These are phyloP conservation scores for Alternaria gaisen DNA, from an alignment of 2,329 filamentous ascomycete species.

Conservation along the genomic window DNA sequence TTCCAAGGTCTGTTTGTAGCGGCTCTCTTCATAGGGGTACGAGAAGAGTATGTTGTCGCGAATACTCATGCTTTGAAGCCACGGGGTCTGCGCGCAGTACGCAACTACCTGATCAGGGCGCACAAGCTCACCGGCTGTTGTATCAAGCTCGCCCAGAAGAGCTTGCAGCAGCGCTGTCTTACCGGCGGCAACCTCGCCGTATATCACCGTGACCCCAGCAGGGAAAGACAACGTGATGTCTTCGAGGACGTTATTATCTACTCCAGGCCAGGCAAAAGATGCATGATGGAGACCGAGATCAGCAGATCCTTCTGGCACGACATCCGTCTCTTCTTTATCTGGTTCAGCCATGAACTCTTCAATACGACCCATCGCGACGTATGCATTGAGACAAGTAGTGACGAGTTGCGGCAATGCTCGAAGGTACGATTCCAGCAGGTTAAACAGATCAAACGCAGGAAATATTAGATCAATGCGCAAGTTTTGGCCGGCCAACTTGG, in stretches of 20 bases:
- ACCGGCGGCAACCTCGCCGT: constrained; percentile 70
- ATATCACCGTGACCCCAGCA: constrained; percentile 66
- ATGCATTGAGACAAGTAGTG: constrained; percentile 79
- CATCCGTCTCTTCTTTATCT: constrained; percentile 68
- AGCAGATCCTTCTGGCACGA: constrained; percentile 47
- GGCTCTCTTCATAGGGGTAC: constrained; percentile 71
- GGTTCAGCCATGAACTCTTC: constrained; percentile 88
- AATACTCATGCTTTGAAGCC: constrained; percentile 75
- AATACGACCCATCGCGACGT: constrained; percentile 82
- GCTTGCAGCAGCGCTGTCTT: constrained; percentile 70
- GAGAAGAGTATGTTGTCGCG: constrained; percentile 74
- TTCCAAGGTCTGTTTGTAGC: constrained; percentile 74
- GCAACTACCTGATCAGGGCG: constrained; percentile 66
- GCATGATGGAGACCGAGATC: constrained; percentile 66
- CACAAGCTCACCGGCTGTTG: constrained; percentile 59
- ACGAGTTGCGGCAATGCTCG: constrained; percentile 79
- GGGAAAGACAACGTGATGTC: constrained; percentile 65
- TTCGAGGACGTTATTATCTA: constrained; percentile 63
- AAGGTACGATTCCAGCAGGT: constrained; percentile 75
- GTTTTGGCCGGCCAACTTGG: constrained; percentile 71
- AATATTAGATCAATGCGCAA: constrained; percentile 85
- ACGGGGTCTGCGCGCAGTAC: constrained; percentile 72
- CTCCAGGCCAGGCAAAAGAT: constrained; percentile 82
- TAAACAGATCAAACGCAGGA: constrained; percentile 83
- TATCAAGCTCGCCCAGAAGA: constrained; percentile 67